Evolutionary conservation across 768 basidiomycete species (phyloP).

Genomic region (Phylloporus rhodoxanthus): DNA sequence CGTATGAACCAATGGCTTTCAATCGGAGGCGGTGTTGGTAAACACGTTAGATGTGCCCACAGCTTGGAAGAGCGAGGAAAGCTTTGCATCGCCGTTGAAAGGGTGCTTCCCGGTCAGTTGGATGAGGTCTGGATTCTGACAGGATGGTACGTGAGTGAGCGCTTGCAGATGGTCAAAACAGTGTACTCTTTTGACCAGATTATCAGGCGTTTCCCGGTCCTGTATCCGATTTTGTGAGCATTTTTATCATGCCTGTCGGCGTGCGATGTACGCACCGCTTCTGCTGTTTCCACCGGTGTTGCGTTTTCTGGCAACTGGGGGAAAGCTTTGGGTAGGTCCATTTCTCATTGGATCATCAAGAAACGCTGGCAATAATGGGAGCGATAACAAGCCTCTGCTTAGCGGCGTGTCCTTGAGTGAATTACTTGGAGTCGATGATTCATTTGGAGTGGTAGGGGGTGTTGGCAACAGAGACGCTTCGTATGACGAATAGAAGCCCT

Average conservation of each 20-base stretch:
- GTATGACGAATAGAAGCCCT: conserved; percentile 6
- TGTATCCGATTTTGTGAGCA: not conserved
- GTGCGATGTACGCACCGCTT: conserved; percentile 15
- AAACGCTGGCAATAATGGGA: conserved; percentile 16
- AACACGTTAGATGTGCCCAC: conserved; percentile 17
- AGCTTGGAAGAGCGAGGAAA: conserved; percentile 39
- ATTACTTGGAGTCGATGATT: not conserved
- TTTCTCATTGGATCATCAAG: conserved; percentile 17
- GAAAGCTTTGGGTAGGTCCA: conserved; percentile 15
- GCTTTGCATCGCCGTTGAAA: conserved; percentile 50
- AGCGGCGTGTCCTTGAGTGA: not conserved
- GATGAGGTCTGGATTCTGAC: conserved; percentile 35
- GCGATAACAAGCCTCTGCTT: conserved; percentile 4
- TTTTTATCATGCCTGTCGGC: no score
- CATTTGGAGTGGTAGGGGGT: conserved; percentile 4
- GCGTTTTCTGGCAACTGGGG: conserved; percentile 22
- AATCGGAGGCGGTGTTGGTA: not conserved
- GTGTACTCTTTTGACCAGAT: conserved; percentile 35
- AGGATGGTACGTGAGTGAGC: not conserved
- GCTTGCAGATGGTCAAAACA: not conserved
- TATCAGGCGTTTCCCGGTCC: conserved; percentile 37
- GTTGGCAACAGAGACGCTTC: conserved; percentile 8
- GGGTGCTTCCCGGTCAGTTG: conserved; percentile 57
- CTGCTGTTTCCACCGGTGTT: conserved; percentile 17
- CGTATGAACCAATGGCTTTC: conserved; percentile 19